These are phyloP conservation scores for Dictyostelium purpureum DNA, from an alignment of 78 protist species.

Conservation along the genomic window DNA sequence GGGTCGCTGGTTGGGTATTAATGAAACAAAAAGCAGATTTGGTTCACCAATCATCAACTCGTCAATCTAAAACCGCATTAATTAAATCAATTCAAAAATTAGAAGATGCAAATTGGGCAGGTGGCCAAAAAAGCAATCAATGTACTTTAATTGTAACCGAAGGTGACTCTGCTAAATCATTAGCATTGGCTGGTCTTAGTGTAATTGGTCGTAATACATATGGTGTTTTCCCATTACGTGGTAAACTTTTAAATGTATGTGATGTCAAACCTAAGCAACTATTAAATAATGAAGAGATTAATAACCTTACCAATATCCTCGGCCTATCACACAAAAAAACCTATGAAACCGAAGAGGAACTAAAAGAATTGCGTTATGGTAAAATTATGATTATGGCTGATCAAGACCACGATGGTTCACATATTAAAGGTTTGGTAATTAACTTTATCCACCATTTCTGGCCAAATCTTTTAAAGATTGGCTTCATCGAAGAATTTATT, in stretches of 20 bases:
- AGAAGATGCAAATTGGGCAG: constrained; percentile 99
- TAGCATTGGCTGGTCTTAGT: constrained; percentile 90
- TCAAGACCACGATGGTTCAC: constrained; percentile 99
- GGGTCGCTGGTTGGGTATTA: constrained; percentile 76
- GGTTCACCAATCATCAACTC: neutral
- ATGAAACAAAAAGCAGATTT: constrained; percentile 77
- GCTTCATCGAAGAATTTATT: constrained; percentile 97
- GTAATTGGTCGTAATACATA: constrained; percentile 97
- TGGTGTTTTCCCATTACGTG: constrained; percentile 99
- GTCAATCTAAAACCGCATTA: constrained; percentile 29
- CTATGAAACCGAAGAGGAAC: constrained; percentile 63
- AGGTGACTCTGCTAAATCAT: constrained; percentile 82
- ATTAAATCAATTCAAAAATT: constrained; percentile 89
- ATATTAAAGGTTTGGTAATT: constrained; percentile 99
- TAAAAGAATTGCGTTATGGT: constrained; percentile 95
- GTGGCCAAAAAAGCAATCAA: constrained; percentile 77
- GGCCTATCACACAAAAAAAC: constrained; percentile 90
- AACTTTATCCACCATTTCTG: constrained; percentile 97
- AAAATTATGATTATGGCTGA: constrained; percentile 99
- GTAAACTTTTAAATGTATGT: constrained; percentile 99
- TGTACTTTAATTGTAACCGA: constrained; percentile 99
- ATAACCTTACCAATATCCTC: constrained; percentile 87
- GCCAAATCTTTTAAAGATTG: constrained; percentile 96
- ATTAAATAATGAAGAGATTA: constrained; percentile 91
- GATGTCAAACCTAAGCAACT: constrained; percentile 86